Percentiles rank a stretch among this genome's conserved stretches.
Conservation (phyloP, 768 basidiomycete genomes). For the Nevesoporus exiguus region DNA sequence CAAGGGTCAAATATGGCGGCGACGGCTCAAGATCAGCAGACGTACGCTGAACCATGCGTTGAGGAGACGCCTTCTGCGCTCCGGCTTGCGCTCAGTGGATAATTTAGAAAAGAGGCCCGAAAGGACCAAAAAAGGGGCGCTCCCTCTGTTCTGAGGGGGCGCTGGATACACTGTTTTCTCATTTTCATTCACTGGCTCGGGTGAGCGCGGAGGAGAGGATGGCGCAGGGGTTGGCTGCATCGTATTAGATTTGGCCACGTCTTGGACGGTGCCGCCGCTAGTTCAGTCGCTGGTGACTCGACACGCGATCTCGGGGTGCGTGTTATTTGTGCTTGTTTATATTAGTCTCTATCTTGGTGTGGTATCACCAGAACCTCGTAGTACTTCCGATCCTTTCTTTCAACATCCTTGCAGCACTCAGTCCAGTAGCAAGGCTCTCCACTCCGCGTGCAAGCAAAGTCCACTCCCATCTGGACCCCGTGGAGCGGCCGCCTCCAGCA, state of each 20-base stretch:
- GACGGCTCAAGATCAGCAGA: not conserved
- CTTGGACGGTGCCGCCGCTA: no score
- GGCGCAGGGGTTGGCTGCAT: constrained; percentile 72
- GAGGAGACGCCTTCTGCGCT: constrained; percentile 68
- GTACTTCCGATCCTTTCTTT: constrained; percentile 17
- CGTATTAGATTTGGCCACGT: constrained; percentile 13
- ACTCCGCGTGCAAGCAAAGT: constrained; percentile 39
- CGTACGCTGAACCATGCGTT: constrained; percentile 79
- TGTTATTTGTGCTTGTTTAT: constrained; percentile 22
- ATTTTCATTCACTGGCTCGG: constrained; percentile 12
- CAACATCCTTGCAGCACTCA: constrained; percentile 32
- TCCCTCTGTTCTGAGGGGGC: constrained; percentile 64
- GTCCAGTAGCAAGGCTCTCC: constrained; percentile 39
- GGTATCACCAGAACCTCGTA: no score
- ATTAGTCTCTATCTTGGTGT: not conserved
- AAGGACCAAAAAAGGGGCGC: constrained; percentile 67
- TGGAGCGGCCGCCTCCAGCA: constrained; percentile 50
- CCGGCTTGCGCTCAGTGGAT: constrained; percentile 67
- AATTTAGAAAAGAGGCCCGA: constrained; percentile 73
- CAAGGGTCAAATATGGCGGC: not conserved
- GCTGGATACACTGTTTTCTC: constrained; percentile 41
- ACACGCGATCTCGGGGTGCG: constrained; percentile 3
- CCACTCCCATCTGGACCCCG: constrained; percentile 35
- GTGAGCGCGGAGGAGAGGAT: constrained; percentile 53
- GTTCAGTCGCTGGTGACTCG: not conserved